These are phyloP conservation scores for Curvularia hawaiiensis DNA, from an alignment of 2,329 filamentous ascomycete genomes.

Conservation along the genomic window DNA sequence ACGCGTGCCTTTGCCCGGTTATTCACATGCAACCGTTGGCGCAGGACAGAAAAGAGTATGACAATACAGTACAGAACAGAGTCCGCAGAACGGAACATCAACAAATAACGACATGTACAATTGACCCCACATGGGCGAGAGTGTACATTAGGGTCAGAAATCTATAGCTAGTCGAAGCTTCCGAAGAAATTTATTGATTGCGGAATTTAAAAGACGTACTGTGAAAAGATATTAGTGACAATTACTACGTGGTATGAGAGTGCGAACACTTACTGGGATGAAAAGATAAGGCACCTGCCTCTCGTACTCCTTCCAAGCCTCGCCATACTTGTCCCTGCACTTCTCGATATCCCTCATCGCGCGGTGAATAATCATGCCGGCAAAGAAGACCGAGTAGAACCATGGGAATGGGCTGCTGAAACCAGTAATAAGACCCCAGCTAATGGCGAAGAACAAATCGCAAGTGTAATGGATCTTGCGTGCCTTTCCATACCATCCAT, in stretches of 20 bases:
- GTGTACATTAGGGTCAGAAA: neutral
- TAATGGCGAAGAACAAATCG: conserved; percentile 76
- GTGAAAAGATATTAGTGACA: neutral
- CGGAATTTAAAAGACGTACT: conserved; percentile 11
- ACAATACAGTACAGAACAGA: conserved; percentile 2
- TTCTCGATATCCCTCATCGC: conserved; percentile 75
- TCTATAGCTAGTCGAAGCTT: neutral
- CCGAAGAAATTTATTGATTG: neutral
- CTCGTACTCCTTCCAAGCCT: conserved; percentile 82
- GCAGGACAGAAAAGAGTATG: conserved; percentile 14
- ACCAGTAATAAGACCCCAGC: conserved; percentile 81
- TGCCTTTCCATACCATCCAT: conserved; percentile 79
- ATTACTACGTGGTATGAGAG: neutral
- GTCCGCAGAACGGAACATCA: neutral
- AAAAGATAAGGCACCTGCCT: conserved; percentile 81
- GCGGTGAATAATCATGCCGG: conserved; percentile 78
- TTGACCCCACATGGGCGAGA: neutral
- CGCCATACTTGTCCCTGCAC: conserved; percentile 79
- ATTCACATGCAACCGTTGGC: conserved; percentile 5
- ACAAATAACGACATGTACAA: neutral
- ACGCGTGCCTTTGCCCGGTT: conserved; percentile 2
- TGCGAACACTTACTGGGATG: conserved; percentile 63
- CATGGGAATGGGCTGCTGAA: conserved; percentile 84
- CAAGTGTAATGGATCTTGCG: conserved; percentile 83
- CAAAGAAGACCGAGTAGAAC: conserved; percentile 87